Base-by-base conservation (phyloP, 352 stramenopile species). In the Blastocystis sp. region DNA sequence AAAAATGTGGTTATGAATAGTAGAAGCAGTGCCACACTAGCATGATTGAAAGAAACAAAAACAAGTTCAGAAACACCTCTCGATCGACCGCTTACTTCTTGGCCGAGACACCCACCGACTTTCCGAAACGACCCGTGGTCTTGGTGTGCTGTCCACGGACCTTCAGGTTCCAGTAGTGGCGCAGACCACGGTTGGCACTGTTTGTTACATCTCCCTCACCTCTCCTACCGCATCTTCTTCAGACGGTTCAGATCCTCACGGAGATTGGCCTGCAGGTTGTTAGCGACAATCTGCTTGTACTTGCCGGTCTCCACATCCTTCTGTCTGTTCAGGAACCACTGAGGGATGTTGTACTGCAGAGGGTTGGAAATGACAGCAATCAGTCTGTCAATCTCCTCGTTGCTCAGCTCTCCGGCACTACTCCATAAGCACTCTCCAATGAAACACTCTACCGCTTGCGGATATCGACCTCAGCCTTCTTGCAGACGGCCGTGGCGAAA, bases 241-340 rank as follows among this genome's bases (percentile, higher is more conserved):
- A 99, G 91, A 88, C 95, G 91, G 90, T 99, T 96, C 87, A 99
- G 93, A 92, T 99, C 95, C 88, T 98, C 95, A 92, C 96, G 94
- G 88, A 98, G 93, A 90, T 97, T 98, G 88, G 93, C 93, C 90
- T 97, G 94, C 84, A 99, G 92, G 89, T 95, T 96, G 90, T 99
- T 97, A 76, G 95, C 94, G 87, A 97, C 96, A 71, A 97, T 91
- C 91, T 99, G 96, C 87, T 90, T 96, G 91, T 97, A 96, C 91
- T 98, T 98, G 91, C 95, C 95, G 67, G 94, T 98, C 92, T 98
- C 98, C 91, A 97, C 97, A 92, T 99, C 96, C 92, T 98, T 97
- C 92, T 98, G 96, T 90, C 96, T 93, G 92, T 99, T 99, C 61
- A 99, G 92, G 91, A 99, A 99, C 96, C 96, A 99, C 87, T 97